phyloP scores from a whole-genome alignment of 1,139 yeast genomes.

The Sugiyamaella paludigena region DNA sequence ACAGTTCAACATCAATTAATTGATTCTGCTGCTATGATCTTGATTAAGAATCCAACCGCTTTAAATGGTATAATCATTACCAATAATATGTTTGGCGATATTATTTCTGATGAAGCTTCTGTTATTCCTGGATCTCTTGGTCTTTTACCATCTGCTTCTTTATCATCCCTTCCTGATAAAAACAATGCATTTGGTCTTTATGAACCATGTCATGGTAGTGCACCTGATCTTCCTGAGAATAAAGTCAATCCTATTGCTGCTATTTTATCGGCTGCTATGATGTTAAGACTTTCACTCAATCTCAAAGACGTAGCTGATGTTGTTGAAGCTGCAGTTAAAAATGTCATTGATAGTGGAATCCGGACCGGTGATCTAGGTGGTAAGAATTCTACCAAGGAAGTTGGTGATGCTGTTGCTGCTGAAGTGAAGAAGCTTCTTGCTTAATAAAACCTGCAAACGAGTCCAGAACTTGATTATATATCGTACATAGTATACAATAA shows the following conservation, averaged over 20 bases:
- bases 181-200: slow-evolving; percentile 92
- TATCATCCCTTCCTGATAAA: slow-evolving; percentile 91
- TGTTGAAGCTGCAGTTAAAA: slow-evolving; percentile 81
- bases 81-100: slow-evolving; percentile 97
- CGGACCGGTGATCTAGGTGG: slow-evolving; percentile 94
- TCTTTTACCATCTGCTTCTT: slow-evolving; percentile 90
- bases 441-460: too few relatives aligned
- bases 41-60: slow-evolving; percentile 84
- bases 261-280: slow-evolving; percentile 84
- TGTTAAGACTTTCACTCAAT: slow-evolving; percentile 87
- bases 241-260: slow-evolving; percentile 96
- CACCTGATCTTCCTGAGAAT: slow-evolving; percentile 85
- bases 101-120: slow-evolving; percentile 94
- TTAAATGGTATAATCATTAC: slow-evolving; percentile 91
- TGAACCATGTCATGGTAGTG: slow-evolving; percentile 98
- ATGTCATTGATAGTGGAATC: slow-evolving; percentile 75
- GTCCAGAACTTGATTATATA: background rate
- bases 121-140: slow-evolving; percentile 98
- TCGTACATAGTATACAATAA: background rate
- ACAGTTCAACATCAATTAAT: slow-evolving; percentile 88
- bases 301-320: slow-evolving; percentile 82
- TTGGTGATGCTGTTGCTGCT: slow-evolving; percentile 86
- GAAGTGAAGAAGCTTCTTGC: slow-evolving; percentile 60
- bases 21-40: slow-evolving; percentile 97
- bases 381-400: slow-evolving; percentile 71